These are phyloP conservation scores for Spiromastix sp. DNA, from an alignment of 2,329 filamentous ascomycete genomes.

Conservation along the genomic window DNA sequence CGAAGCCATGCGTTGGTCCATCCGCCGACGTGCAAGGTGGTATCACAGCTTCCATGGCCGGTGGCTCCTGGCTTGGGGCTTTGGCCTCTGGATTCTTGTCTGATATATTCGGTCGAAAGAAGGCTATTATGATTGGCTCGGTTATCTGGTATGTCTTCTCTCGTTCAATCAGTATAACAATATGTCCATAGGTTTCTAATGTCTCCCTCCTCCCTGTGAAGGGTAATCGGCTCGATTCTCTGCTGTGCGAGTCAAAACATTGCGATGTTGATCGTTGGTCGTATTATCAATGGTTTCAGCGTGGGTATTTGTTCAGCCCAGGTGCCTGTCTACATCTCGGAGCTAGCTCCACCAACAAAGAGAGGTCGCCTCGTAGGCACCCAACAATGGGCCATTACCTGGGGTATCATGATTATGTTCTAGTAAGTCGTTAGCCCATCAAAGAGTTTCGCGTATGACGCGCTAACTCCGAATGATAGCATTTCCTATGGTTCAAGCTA, in stretches of 20 bases:
- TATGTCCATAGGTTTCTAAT: too few species aligned
- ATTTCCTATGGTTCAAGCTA: constrained; percentile 53
- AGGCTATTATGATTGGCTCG: constrained; percentile 42
- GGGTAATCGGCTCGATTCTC: constrained; percentile 48
- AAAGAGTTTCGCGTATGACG: not conserved
- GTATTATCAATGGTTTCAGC: constrained; percentile 33
- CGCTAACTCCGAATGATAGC: constrained; percentile 8
- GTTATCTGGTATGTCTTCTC: constrained; percentile 35
- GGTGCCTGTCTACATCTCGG: constrained; percentile 31
- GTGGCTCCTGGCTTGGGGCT: constrained; percentile 57
- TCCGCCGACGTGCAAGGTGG: constrained; percentile 46
- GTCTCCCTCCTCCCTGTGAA: too few species aligned
- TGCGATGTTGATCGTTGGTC: constrained; percentile 41
- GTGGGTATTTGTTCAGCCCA: constrained; percentile 33
- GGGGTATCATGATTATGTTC: constrained; percentile 49
- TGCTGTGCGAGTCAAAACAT: constrained; percentile 55
- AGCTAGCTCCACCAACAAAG: constrained; percentile 31
- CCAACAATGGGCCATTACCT: constrained; percentile 34
- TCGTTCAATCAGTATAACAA: constrained; percentile 8
- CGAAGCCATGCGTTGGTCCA: constrained; percentile 37
- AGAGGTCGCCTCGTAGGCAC: constrained; percentile 32
- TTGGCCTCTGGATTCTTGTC: constrained; percentile 45
- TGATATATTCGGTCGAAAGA: constrained; percentile 45
- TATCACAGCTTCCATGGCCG: constrained; percentile 65
- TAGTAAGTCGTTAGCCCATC: constrained; percentile 30